A percentile compares a stretch with the other conserved stretches of the same genome.
phyloP scores from a whole-genome alignment of 768 basidiomycete genomes.

The Lentinula aciculospora region DNA sequence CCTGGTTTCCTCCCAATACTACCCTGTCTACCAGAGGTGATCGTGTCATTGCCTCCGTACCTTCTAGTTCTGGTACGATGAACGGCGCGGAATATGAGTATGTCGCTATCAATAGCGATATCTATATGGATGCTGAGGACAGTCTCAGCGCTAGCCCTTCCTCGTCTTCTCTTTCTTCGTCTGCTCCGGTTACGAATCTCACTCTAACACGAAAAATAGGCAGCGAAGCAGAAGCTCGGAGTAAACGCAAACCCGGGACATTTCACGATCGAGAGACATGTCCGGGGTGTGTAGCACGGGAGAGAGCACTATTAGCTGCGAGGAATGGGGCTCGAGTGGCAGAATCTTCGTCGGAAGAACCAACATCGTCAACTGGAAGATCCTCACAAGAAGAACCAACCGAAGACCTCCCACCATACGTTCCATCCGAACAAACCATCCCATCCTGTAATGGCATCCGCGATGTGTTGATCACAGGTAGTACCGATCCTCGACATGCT shows the following conservation, averaged over 20 bases:
- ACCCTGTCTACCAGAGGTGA: neutral
- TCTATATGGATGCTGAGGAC: neutral
- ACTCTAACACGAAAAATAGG: neutral
- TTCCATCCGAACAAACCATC: neutral
- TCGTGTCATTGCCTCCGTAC: neutral
- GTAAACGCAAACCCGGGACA: neutral
- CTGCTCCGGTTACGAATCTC: too few relatives aligned
- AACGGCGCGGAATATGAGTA: neutral
- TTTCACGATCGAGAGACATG: conserved; percentile 9
- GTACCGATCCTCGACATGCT: conserved; percentile 35
- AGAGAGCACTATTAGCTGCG: neutral
- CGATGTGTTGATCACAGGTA: conserved; percentile 43
- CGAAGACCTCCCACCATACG: neutral
- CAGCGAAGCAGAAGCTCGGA: neutral
- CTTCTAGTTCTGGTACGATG: neutral
- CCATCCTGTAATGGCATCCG: conserved; percentile 33
- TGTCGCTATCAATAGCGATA: neutral
- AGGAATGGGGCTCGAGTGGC: neutral
- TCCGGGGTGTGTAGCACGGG: conserved; percentile 2
- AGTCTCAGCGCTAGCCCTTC: neutral
- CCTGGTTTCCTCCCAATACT: conserved; percentile 2
- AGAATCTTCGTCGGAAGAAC: neutral
- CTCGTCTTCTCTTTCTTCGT: too few relatives aligned
- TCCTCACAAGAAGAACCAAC: neutral
- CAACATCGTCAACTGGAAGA: neutral